Evolutionary conservation across 805 yeast species (phyloP).

Genomic region (Candida bentonensis): DNA sequence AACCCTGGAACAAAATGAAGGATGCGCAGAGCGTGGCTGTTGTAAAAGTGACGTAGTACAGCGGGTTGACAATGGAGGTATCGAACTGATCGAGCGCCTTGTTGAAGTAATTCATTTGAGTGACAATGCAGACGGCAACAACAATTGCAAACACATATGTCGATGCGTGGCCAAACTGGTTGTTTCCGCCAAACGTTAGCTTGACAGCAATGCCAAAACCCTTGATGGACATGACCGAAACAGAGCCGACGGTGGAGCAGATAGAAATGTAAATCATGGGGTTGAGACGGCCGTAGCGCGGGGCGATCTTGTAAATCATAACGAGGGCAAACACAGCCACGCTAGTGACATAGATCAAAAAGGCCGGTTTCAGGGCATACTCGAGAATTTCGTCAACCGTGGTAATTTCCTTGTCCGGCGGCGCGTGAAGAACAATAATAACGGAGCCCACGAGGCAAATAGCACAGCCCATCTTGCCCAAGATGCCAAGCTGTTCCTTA

Average conservation of each 20-base stretch:
- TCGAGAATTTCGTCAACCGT: slow-evolving; percentile 79
- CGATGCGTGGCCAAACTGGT: slow-evolving; percentile 74
- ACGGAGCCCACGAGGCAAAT: slow-evolving; percentile 80
- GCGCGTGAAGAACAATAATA: slow-evolving; percentile 81
- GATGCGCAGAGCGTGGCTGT: slow-evolving; percentile 79
- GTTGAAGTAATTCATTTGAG: slow-evolving; percentile 90
- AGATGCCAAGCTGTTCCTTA: slow-evolving; percentile 72
- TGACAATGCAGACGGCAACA: slow-evolving; percentile 67
- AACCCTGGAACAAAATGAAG: slow-evolving; percentile 72
- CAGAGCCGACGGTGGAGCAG: slow-evolving; percentile 82
- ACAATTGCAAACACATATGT: slow-evolving; percentile 71
- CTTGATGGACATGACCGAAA: slow-evolving; percentile 82
- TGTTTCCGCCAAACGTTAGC: slow-evolving; percentile 69
- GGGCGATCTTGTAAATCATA: slow-evolving; percentile 76
- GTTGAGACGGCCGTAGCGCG: slow-evolving; percentile 60
- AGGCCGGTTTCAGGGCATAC: slow-evolving; percentile 65
- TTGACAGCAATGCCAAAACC: slow-evolving; percentile 88
- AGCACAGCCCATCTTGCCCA: slow-evolving; percentile 89
- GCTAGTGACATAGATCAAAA: slow-evolving; percentile 46
- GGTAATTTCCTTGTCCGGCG: slow-evolving; percentile 78
- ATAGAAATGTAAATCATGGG: slow-evolving; percentile 85
- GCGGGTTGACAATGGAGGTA: slow-evolving; percentile 81
- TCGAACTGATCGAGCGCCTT: slow-evolving; percentile 89
- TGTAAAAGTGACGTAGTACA: slow-evolving; percentile 83
- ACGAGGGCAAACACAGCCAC: slow-evolving; percentile 59